Base-by-base conservation (phyloP, 495 filamentous ascomycete genomes). In the Penicillium turbatum region DNA sequence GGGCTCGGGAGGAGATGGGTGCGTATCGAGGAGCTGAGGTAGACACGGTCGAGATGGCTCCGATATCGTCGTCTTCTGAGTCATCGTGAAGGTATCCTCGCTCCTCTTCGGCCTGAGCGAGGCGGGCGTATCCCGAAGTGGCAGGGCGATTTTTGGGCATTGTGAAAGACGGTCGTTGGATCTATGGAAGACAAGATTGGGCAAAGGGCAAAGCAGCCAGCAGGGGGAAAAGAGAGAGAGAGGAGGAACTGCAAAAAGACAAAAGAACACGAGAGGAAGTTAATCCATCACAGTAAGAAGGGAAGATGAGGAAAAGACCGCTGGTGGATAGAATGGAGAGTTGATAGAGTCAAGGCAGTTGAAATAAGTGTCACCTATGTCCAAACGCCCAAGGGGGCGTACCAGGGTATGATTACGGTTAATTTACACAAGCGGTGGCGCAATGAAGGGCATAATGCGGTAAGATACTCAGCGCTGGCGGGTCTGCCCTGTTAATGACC, bases 51-150 rank as follows among this genome's bases (percentile, higher is more conserved):
- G 78, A 76, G 16, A 77, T 70, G 50, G 76, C 71, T 53, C 72
- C 74, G 37, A 82, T 66, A 48, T 81, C 79, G 41, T 89, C 78
- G 34, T 82, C 84, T 48, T 90, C 89, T 45, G 86, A 87, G 63
- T 89, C 86, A 69, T 88, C 86, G 65, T 85, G 79, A 37, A 70
- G 59, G 47, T 75, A 73, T 42, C 68, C 66, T 59, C 74, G 70
- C 52, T 83, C 80, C 59, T 92, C 86, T 69, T 95, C 91, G 54
- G 89, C 91, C 72, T 97, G 91, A 47, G 89, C 90, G 54, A 97
- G 85, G 54, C 88, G 86, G 59, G 90, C 91, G 72, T 97, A 97
- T 57, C 92, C 92, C 35, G 90, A 95, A 11, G 87, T 91, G 32
- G 88, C 80, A 40, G 88, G 88, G 55, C 87, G 71, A 38, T 72